Conservation (phyloP, 2,329 filamentous ascomycete genomes). For the Aspergillus alliaceus region DNA sequence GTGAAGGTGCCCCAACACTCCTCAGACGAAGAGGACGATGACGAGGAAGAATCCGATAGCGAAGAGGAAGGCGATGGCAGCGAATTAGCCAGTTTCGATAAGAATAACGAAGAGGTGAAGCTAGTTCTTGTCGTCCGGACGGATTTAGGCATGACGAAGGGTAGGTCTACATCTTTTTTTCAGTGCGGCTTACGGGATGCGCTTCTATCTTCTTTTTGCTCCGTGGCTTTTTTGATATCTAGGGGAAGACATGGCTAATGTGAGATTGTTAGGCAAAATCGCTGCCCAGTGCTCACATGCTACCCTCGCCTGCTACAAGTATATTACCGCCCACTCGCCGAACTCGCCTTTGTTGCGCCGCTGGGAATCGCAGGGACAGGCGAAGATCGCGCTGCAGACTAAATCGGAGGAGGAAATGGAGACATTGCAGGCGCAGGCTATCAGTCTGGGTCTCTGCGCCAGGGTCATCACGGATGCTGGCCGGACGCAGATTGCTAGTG, state of each 20-base stretch:
- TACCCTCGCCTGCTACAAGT: slow-evolving; percentile 96
- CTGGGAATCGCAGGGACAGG: slow-evolving; percentile 86
- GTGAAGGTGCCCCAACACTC: slow-evolving; percentile 47
- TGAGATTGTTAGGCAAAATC: slow-evolving; percentile 74
- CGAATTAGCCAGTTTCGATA: slow-evolving; percentile 50
- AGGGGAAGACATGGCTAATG: background rate
- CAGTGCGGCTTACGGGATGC: background rate
- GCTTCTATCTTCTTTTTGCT: background rate
- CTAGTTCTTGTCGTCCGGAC: slow-evolving; percentile 88
- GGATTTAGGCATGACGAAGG: slow-evolving; percentile 96
- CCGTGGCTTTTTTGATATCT: background rate
- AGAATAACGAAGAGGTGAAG: slow-evolving; percentile 81
- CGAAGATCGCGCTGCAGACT: slow-evolving; percentile 88
- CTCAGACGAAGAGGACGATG: slow-evolving; percentile 40
- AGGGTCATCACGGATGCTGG: slow-evolving; percentile 95
- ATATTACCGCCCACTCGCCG: slow-evolving; percentile 60
- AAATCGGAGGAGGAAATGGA: slow-evolving; percentile 80
- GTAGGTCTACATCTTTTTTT: slow-evolving; percentile 53
- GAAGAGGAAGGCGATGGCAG: slow-evolving; percentile 63
- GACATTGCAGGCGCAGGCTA: slow-evolving; percentile 75
- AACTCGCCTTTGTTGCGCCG: slow-evolving; percentile 65
- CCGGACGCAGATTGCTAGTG: slow-evolving; percentile 90
- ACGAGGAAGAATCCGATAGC: slow-evolving; percentile 64
- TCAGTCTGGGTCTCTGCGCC: slow-evolving; percentile 80
- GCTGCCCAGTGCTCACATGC: slow-evolving; percentile 93